phyloP scores from a whole-genome alignment of 768 basidiomycete species.

The Sporobolomyces roseus region DNA sequence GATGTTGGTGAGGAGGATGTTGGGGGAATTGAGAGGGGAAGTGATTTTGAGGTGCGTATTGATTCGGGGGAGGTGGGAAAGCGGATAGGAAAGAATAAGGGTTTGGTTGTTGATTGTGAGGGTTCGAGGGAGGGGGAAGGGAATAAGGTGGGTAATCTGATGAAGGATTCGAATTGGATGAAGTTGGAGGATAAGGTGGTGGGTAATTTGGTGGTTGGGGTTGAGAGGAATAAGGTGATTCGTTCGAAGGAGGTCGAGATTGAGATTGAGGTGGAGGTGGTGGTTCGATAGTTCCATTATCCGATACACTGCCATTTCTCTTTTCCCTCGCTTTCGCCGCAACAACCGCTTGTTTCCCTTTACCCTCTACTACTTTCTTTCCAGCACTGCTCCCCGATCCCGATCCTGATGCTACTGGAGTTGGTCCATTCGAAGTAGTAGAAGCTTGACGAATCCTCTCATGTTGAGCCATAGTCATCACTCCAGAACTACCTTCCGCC shows the following conservation, averaged over 20 bases:
- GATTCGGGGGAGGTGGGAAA: background rate
- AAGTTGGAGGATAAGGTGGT: background rate
- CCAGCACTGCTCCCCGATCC: too few species aligned
- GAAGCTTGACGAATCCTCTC: background rate
- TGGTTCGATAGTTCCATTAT: background rate
- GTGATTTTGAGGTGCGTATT: background rate
- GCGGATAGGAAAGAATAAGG: background rate
- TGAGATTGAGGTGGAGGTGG: background rate
- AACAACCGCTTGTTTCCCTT: constrained; percentile 27
- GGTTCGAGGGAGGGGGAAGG: too few species aligned
- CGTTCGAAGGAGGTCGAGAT: background rate
- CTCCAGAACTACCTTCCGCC: too few species aligned
- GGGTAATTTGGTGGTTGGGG: background rate
- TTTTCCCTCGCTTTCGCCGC: constrained; percentile 14
- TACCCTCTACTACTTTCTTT: too few species aligned
- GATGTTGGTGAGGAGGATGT: background rate
- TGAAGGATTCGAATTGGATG: too few species aligned
- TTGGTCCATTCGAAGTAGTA: background rate
- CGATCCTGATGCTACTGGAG: too few species aligned
- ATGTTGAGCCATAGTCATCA: too few species aligned
- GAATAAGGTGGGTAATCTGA: too few species aligned
- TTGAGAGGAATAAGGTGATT: background rate
- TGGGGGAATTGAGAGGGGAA: background rate
- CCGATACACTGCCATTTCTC: background rate
- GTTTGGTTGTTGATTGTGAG: too few species aligned